A percentile compares a stretch with the other conserved stretches of the same genome.
These are phyloP conservation scores for Meira nashicola DNA, from an alignment of 1,284 basidiomycete species.

Conservation along the genomic window DNA sequence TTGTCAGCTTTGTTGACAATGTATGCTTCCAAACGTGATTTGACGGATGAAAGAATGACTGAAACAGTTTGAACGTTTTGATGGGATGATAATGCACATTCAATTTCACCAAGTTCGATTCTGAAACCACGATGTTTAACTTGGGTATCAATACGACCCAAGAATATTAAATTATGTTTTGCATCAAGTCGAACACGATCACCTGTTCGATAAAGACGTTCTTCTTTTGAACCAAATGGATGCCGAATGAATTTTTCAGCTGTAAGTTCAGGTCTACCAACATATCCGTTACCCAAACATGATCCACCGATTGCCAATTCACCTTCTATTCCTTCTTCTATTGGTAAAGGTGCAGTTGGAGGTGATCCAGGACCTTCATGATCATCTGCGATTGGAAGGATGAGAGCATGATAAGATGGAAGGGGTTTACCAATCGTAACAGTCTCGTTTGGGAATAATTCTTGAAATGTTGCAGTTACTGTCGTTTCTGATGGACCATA, in stretches of 20 bases:
- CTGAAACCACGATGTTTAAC: constrained; percentile 52
- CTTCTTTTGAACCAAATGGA: constrained; percentile 21
- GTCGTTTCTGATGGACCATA: constrained; percentile 51
- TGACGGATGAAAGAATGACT: constrained; percentile 11
- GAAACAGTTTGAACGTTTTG: constrained; percentile 12
- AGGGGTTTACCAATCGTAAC: constrained; percentile 40
- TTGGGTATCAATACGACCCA: constrained; percentile 42
- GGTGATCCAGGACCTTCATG: not conserved
- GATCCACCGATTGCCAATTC: constrained; percentile 48
- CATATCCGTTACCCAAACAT: constrained; percentile 47
- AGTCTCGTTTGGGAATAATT: constrained; percentile 25
- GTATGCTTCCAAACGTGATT: constrained; percentile 8
- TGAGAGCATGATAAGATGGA: constrained; percentile 23
- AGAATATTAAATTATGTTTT: constrained; percentile 37
- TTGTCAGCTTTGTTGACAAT: not conserved
- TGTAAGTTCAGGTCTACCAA: constrained; percentile 41
- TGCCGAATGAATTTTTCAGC: constrained; percentile 33
- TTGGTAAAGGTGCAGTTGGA: constrained; percentile 6
- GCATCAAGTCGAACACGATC: constrained; percentile 42
- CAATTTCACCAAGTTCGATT: constrained; percentile 50
- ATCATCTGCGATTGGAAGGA: constrained; percentile 19
- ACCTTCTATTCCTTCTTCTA: constrained; percentile 33
- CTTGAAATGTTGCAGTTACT: constrained; percentile 46
- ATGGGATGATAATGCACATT: constrained; percentile 4
- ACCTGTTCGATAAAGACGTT: constrained; percentile 47